Evolutionary conservation across 1,284 basidiomycete genomes (phyloP).

Genomic region (Mycena sp.): DNA sequence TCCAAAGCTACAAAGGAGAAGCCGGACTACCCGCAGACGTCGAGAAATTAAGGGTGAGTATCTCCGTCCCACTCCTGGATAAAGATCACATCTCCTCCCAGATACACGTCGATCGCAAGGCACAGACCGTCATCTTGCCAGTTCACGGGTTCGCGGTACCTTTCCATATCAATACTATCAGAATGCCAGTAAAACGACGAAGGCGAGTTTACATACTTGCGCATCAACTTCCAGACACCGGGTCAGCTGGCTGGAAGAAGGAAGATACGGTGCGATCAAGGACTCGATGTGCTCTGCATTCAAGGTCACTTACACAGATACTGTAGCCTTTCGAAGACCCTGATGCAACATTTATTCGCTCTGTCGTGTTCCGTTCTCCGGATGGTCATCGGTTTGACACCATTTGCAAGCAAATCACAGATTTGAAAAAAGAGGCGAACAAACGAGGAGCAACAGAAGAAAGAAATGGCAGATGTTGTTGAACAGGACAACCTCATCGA

Average conservation of each 20-base stretch:
- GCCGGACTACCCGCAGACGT: slow-evolving; percentile 86
- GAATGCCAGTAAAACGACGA: slow-evolving; percentile 99
- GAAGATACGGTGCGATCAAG: slow-evolving; percentile 83
- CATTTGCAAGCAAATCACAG: slow-evolving; percentile 92
- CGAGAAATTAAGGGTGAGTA: slow-evolving; percentile 76
- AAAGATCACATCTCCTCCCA: slow-evolving; percentile 43
- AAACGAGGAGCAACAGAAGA: slow-evolving; percentile 98
- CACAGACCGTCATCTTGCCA: slow-evolving; percentile 91
- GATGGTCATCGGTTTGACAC: slow-evolving; percentile 91
- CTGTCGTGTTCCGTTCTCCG: slow-evolving; percentile 92
- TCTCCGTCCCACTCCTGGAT: slow-evolving; percentile 20
- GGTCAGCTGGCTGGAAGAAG: slow-evolving; percentile 97
- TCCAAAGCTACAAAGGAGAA: slow-evolving; percentile 97
- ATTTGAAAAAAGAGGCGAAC: slow-evolving; percentile 95
- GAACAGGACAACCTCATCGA: slow-evolving; percentile 93
- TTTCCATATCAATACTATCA: slow-evolving; percentile 98
- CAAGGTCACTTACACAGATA: background rate
- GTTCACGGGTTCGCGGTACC: slow-evolving; percentile 97
- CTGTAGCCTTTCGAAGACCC: slow-evolving; percentile 95
- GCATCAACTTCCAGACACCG: slow-evolving; percentile 99
- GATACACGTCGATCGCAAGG: slow-evolving; percentile 93
- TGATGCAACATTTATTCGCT: slow-evolving; percentile 96
- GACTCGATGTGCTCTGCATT: background rate
- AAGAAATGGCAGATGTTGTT: slow-evolving; percentile 97
- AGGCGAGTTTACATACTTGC: slow-evolving; percentile 92